Evolutionary conservation across 768 basidiomycete genomes (phyloP).

Genomic region (Lactarius tabidus): DNA sequence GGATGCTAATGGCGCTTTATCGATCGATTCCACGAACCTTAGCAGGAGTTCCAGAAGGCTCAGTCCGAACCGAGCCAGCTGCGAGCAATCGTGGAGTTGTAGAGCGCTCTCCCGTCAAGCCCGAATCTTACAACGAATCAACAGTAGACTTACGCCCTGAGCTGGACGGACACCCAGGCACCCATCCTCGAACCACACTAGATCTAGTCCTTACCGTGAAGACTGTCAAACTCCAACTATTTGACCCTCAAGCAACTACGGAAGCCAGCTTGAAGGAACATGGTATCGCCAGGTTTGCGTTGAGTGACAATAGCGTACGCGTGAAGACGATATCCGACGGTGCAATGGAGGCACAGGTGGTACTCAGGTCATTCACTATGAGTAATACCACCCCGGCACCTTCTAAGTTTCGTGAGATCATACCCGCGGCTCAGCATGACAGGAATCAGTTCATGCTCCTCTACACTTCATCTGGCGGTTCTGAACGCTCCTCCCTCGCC

Average conservation of each 20-base stretch:
- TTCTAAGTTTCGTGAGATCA: slow-evolving; percentile 89
- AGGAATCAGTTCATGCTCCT: slow-evolving; percentile 92
- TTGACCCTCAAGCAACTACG: slow-evolving; percentile 59
- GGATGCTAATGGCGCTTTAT: slow-evolving; percentile 59
- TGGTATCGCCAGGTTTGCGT: slow-evolving; percentile 81
- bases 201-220: slow-evolving; percentile 71
- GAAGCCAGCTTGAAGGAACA: slow-evolving; percentile 61
- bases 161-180: slow-evolving; percentile 36
- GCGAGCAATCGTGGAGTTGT: slow-evolving; percentile 21
- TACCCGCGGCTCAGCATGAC: slow-evolving; percentile 84
- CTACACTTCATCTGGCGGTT: slow-evolving; percentile 70
- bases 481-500: slow-evolving; percentile 55
- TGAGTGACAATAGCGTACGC: slow-evolving; percentile 74
- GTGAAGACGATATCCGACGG: slow-evolving; percentile 80
- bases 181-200: slow-evolving; percentile 54
- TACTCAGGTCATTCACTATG: slow-evolving; percentile 89
- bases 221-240: slow-evolving; percentile 80
- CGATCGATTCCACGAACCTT: slow-evolving; percentile 68
- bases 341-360: slow-evolving; percentile 80
- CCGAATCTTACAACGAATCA: slow-evolving; percentile 25
- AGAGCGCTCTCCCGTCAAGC: slow-evolving; percentile 20
- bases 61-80: slow-evolving; percentile 31
- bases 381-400: slow-evolving; percentile 78
- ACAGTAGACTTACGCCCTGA: slow-evolving; percentile 54
- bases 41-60: slow-evolving; percentile 43